Conservation (phyloP, 1,284 basidiomycete genomes). For the Naganishia albida region DNA sequence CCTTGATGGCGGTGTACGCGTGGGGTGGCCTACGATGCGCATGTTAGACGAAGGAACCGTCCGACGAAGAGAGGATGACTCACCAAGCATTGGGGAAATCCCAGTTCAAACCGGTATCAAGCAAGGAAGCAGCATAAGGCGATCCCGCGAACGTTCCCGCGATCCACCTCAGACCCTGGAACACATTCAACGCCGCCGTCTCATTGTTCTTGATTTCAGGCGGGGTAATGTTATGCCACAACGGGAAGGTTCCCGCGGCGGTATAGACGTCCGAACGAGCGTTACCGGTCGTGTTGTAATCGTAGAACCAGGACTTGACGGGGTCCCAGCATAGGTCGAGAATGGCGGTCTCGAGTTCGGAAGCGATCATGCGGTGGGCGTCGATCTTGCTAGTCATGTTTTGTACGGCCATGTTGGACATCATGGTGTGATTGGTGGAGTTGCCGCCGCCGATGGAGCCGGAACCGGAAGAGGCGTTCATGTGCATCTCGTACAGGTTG, state of each 20-base stretch:
- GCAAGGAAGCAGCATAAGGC: conserved; percentile 66
- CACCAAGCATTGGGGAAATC: conserved; percentile 48
- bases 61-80: too few species aligned
- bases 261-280: conserved; percentile 66
- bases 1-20: conserved; percentile 69
- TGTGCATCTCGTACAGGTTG: conserved; percentile 60
- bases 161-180: conserved; percentile 68
- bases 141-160: conserved; percentile 77
- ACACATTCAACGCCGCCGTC: conserved; percentile 66
- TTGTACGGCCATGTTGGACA: conserved; percentile 10
- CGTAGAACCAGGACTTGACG: conserved; percentile 80
- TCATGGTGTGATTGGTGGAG: conserved; percentile 32
- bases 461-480: conserved; percentile 50
- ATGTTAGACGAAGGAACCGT: too few species aligned
- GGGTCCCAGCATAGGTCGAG: conserved; percentile 85
- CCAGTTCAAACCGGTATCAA: conserved; percentile 67
- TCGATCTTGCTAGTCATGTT: conserved; percentile 48
- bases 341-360: conserved; percentile 65
- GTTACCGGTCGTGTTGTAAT: conserved; percentile 65
- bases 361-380: conserved; percentile 64
- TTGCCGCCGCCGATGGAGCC: conserved; percentile 18
- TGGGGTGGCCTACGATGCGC: conserved; percentile 7
- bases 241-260: conserved; percentile 75
- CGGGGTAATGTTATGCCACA: conserved; percentile 84
- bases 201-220: conserved; percentile 63